Conservation (phyloP, 495 filamentous ascomycete species). For the Penicillium desertorum region DNA sequence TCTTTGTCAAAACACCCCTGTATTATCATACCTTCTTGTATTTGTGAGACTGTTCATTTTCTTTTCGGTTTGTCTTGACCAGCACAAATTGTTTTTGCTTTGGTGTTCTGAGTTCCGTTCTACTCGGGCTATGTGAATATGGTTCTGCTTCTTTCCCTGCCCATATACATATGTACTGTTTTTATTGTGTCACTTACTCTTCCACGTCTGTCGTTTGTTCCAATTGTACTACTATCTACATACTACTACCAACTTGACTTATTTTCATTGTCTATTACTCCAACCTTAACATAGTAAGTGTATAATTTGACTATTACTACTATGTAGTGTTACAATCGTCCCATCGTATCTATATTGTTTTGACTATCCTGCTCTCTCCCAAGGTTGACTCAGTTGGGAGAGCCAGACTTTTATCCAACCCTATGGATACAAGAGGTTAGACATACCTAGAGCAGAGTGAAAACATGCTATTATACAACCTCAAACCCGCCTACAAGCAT, state of each 20-base stretch:
- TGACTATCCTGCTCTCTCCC: background rate
- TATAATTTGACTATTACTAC: no score
- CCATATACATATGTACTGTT: constrained; percentile 10
- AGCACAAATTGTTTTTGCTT: constrained; percentile 12
- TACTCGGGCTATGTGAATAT: constrained; percentile 32
- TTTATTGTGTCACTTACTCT: background rate
- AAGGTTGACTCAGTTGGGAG: background rate
- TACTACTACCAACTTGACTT: constrained; percentile 7
- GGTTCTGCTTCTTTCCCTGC: constrained; percentile 8
- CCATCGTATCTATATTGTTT: background rate
- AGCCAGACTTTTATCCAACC: background rate
- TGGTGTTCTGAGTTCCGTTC: constrained; percentile 10
- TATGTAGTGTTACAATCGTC: background rate
- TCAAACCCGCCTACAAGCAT: background rate
- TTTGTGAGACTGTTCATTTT: constrained; percentile 5
- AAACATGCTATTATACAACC: background rate
- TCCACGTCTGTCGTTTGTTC: constrained; percentile 1
- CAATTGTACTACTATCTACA: constrained; percentile 12
- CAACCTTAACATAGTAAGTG: background rate
- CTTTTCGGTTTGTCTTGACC: constrained; percentile 8
- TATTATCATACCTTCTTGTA: constrained; percentile 21
- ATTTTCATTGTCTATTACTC: background rate
- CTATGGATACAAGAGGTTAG: background rate
- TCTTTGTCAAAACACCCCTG: constrained; percentile 22
- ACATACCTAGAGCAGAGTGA: background rate